phyloP scores from a whole-genome alignment of 1,139 yeast genomes.

The Lodderomyces orthopsilosis region DNA sequence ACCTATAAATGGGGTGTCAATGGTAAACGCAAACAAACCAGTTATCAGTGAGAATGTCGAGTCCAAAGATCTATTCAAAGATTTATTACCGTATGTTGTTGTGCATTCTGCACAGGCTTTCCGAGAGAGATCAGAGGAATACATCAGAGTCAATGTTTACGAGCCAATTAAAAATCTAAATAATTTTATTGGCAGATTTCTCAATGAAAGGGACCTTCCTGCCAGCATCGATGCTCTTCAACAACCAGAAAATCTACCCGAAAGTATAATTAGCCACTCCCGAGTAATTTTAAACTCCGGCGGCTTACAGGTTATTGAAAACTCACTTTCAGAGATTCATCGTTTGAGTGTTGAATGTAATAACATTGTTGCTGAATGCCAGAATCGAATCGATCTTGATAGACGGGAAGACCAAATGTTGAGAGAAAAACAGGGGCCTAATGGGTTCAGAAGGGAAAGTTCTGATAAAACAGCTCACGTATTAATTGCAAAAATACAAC shows the following conservation, averaged over 20 bases:
- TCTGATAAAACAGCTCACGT: conserved; percentile 39
- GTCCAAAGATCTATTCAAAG: conserved; percentile 28
- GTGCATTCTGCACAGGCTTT: conserved; percentile 69
- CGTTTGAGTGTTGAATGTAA: conserved; percentile 39
- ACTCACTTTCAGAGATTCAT: conserved; percentile 45
- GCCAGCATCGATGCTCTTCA: conserved; percentile 64
- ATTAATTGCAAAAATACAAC: conserved; percentile 37
- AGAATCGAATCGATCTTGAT: conserved; percentile 49
- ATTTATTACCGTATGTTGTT: conserved; percentile 63
- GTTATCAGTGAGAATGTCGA: conserved; percentile 6
- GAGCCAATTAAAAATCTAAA: conserved; percentile 54
- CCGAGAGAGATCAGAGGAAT: conserved; percentile 61
- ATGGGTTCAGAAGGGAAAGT: not conserved
- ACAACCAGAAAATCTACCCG: conserved; percentile 63
- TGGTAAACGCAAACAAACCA: conserved; percentile 53
- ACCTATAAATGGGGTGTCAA: conserved; percentile 46
- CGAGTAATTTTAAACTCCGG: conserved; percentile 56
- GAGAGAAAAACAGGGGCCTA: conserved; percentile 45
- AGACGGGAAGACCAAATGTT: conserved; percentile 54
- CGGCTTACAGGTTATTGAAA: conserved; percentile 45
- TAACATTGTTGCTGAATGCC: conserved; percentile 43
- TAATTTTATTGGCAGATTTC: conserved; percentile 42
- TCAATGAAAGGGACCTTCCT: conserved; percentile 51
- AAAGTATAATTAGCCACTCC: conserved; percentile 51
- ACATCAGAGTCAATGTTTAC: conserved; percentile 48